Conservation (phyloP, 2,329 filamentous ascomycete genomes). For the Alternaria sp. region DNA sequence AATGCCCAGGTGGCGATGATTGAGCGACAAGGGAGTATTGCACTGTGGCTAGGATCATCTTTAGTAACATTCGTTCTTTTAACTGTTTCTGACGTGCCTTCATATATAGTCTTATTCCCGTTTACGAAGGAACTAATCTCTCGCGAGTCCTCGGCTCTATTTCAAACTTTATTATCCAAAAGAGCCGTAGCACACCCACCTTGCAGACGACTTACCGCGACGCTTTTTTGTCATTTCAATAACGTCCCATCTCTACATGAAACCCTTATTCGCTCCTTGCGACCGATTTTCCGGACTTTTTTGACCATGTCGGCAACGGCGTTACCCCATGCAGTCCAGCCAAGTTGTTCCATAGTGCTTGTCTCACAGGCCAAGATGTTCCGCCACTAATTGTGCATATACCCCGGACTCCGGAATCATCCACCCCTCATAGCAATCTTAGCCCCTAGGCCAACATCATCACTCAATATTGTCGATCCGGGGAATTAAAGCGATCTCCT, state of each 20-base stretch:
- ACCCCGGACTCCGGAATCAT: conserved; percentile 18
- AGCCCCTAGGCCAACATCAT: background rate
- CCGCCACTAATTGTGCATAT: conserved; percentile 40
- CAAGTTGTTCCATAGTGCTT: conserved; percentile 35
- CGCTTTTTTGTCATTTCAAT: background rate
- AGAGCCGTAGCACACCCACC: background rate
- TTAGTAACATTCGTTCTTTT: background rate
- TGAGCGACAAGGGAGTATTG: conserved; percentile 12
- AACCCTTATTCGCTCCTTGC: background rate
- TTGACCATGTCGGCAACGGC: background rate
- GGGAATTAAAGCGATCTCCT: background rate
- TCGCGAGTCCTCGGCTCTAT: background rate
- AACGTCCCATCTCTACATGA: background rate
- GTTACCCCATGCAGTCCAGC: conserved; percentile 14
- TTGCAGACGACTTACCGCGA: background rate
- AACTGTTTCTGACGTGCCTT: background rate
- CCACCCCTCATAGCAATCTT: background rate
- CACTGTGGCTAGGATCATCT: background rate
- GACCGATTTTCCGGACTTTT: background rate
- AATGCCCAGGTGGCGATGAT: conserved; percentile 45
- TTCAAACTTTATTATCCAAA: background rate
- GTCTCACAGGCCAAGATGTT: conserved; percentile 24
- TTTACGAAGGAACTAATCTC: background rate
- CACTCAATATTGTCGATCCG: background rate
- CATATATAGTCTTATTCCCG: background rate